Percentiles rank a stretch among this genome's conserved stretches.
Evolutionary conservation across 768 basidiomycete species (phyloP).

Genomic region (Nevesoporus exiguus): DNA sequence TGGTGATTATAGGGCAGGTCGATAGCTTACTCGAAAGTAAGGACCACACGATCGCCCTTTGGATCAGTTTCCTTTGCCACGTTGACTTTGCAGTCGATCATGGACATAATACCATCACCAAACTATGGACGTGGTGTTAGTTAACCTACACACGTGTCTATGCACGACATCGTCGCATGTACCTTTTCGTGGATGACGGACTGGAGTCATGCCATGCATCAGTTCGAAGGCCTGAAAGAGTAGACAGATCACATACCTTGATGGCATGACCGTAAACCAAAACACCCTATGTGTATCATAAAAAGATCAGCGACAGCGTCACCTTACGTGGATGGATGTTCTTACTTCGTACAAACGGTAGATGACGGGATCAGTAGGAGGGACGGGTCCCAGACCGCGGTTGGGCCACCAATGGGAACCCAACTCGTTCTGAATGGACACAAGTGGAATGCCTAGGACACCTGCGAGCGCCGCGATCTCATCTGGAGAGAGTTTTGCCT

Average conservation of each 20-base stretch:
- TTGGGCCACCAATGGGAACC: conserved; percentile 74
- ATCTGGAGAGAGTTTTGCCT: conserved; percentile 67
- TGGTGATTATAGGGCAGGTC: background rate
- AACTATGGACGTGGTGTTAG: conserved; percentile 42
- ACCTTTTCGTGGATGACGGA: conserved; percentile 80
- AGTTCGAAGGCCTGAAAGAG: background rate
- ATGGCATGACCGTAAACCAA: conserved; percentile 77
- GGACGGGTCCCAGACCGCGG: conserved; percentile 62
- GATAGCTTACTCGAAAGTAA: conserved; percentile 72
- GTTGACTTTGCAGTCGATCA: conserved; percentile 78
- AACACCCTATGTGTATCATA: conserved; percentile 44
- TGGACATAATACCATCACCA: conserved; percentile 82
- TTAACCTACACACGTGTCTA: background rate
- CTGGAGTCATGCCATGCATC: conserved; percentile 27
- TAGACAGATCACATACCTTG: conserved; percentile 46
- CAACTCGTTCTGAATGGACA: conserved; percentile 40
- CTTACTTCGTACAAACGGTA: conserved; percentile 78
- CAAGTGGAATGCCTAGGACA: conserved; percentile 46
- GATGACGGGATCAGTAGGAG: conserved; percentile 75
- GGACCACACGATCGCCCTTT: conserved; percentile 73
- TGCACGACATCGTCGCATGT: background rate
- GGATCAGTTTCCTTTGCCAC: conserved; percentile 69
- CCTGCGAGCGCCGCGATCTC: conserved; percentile 54
- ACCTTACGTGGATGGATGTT: background rate
- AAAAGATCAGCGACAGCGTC: background rate